Conservation (phyloP, 2,329 filamentous ascomycete genomes). For the Pyricularia sp. region DNA sequence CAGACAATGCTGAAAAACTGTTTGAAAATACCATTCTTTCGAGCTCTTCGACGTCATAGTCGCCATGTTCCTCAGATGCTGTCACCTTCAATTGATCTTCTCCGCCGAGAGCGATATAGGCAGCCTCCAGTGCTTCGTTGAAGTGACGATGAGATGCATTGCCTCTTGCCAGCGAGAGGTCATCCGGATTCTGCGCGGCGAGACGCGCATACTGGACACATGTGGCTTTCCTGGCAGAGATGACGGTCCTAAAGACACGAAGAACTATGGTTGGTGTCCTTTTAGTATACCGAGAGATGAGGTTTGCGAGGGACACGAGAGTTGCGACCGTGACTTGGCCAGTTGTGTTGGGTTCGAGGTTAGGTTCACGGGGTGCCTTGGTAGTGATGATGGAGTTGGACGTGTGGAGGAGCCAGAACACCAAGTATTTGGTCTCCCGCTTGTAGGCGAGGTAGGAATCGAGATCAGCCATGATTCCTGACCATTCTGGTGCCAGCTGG, state of each 20-base stretch:
- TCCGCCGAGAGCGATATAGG: not conserved
- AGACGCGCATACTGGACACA: not conserved
- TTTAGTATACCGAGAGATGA: not conserved
- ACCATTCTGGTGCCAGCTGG: not conserved
- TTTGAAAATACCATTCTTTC: not conserved
- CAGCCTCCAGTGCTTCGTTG: not conserved
- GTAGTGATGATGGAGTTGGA: slow-evolving; percentile 21
- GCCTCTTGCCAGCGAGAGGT: not conserved
- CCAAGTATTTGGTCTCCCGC: slow-evolving; percentile 20
- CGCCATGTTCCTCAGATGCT: not conserved
- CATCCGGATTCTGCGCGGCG: not conserved
- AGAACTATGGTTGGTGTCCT: not conserved
- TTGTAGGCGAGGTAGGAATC: slow-evolving; percentile 26
- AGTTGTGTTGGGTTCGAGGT: not conserved
- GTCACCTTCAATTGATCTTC: not conserved
- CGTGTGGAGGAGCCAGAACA: slow-evolving; percentile 26
- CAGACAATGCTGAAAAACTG: not conserved
- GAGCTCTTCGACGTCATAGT: not conserved
- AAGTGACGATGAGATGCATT: not conserved
- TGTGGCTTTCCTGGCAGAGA: not conserved
- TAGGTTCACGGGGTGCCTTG: not conserved
- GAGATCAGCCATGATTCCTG: slow-evolving; percentile 11
- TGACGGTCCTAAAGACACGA: not conserved
- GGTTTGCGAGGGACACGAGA: not conserved
- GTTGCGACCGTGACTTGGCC: not conserved